Conservation (phyloP, 2,329 filamentous ascomycete genomes). For the Paecilomyces sp. region DNA sequence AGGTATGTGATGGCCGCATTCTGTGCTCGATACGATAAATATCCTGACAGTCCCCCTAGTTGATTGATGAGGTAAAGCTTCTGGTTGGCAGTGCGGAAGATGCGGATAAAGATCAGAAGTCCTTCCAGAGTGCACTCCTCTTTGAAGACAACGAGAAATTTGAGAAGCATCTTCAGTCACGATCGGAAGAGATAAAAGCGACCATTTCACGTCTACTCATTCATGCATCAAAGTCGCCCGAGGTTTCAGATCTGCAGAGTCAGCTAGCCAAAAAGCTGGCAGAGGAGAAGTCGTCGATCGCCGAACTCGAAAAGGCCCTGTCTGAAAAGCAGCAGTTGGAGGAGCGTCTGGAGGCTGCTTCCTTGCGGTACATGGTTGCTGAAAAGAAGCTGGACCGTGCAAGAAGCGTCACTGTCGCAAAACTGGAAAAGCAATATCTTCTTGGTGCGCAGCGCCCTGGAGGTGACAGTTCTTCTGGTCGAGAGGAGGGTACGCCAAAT, state of each 20-base stretch:
- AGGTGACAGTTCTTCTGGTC: conserved; percentile 41
- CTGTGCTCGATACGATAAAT: not conserved
- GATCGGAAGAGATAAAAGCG: conserved; percentile 67
- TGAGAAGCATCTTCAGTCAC: conserved; percentile 69
- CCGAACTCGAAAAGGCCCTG: conserved; percentile 67
- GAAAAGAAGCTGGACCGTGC: conserved; percentile 90
- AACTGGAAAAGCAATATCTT: conserved; percentile 82
- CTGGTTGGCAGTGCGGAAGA: conserved; percentile 25
- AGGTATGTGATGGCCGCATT: conserved; percentile 54
- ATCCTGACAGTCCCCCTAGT: conserved; percentile 15
- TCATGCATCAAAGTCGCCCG: conserved; percentile 44
- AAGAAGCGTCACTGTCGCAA: conserved; percentile 83
- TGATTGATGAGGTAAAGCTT: conserved; percentile 42
- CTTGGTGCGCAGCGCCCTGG: conserved; percentile 52
- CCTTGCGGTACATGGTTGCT: conserved; percentile 85
- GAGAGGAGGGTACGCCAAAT: conserved; percentile 48
- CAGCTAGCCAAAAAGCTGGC: conserved; percentile 70
- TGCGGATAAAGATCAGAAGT: conserved; percentile 17
- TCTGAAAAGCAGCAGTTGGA: conserved; percentile 78
- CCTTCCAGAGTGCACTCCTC: conserved; percentile 48
- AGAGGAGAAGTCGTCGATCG: conserved; percentile 71
- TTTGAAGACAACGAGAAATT: conserved; percentile 57
- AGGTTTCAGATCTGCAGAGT: conserved; percentile 64
- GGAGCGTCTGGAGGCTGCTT: conserved; percentile 80
- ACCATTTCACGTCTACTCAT: conserved; percentile 64